Conservation (phyloP, 768 basidiomycete species). For the Chalciporus pseudorubinellus region DNA sequence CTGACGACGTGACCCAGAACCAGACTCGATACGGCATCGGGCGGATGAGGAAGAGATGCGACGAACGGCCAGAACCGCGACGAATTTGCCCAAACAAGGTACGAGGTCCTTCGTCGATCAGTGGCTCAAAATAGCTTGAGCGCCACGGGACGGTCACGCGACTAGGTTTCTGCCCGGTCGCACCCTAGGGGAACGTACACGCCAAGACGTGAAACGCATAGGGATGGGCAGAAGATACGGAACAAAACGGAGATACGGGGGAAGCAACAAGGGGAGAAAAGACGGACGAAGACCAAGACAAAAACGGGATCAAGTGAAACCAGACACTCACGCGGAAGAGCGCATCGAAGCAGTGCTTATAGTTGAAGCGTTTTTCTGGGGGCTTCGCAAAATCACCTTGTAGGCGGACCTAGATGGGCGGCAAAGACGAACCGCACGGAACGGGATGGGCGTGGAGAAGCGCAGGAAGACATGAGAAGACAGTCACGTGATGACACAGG, state of each 20-base stretch:
- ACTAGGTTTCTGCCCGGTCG: neutral
- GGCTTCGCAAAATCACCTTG: conserved; percentile 91
- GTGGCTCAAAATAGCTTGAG: conserved; percentile 6
- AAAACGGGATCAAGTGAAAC: neutral
- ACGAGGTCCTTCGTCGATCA: too few relatives aligned
- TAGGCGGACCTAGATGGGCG: conserved; percentile 55
- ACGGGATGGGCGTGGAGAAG: neutral
- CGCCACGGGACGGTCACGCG: neutral
- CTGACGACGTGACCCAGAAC: neutral
- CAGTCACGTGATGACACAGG: conserved; percentile 17
- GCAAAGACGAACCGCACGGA: neutral
- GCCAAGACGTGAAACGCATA: neutral
- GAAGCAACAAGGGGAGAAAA: neutral
- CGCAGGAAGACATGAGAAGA: neutral
- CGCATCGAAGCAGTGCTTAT: conserved; percentile 87
- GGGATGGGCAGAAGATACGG: neutral
- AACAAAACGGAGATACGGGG: neutral
- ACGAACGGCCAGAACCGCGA: neutral
- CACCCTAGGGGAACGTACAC: neutral
- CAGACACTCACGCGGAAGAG: conserved; percentile 70
- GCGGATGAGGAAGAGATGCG: neutral
- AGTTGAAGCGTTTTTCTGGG: conserved; percentile 84
- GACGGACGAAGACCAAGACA: neutral
- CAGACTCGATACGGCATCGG: neutral
- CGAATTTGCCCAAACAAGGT: neutral